Evolutionary conservation across 371 early-diverging fungal species (phyloP), one percentile per base, ranked within the genome.

Genomic region (Mucor sp.): DNA sequence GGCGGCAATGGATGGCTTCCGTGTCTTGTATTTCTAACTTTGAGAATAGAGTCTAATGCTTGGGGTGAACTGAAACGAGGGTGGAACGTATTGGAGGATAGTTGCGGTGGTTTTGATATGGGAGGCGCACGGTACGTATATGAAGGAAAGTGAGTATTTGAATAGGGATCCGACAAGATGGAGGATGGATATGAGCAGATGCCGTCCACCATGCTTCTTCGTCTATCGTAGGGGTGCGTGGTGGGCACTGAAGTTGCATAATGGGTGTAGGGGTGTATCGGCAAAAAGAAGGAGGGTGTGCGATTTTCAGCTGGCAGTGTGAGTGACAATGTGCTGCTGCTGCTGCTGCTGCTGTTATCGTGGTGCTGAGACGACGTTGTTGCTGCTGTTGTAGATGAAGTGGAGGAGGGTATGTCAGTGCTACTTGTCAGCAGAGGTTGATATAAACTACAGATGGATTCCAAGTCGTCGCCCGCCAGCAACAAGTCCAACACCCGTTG

Each of bases 401-500:
- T 9, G 53, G 47, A 56, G 33, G 27, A 21, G 62, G 67, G 67
- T 66, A 70, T 70, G 21, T 70, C 66, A 25, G 23, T 63, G 11
- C 12, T 27, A 21, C 19, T 17, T 28, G 58, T 35, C 8, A 35
- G 33, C 9, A 58, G 15, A 5, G 67, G 67, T 43, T 70, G 64
- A 47, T 70, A 70, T 33, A 62, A 41, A 37, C 59, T 30, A 59
- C 58, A 70, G 4, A 74, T 59, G 0, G 57, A 59, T 3, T 64
- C 62, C 28, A 74, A 35, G 27, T 62, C 57, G 1, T 60, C 68
- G 4, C 68, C 70, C 14, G 61, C 66, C 19, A 83, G 73, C 27
- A 96, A 67, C 12, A 91, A 80, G 58, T 78, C 76, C 28, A 88
- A 77, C 8, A 91, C 93, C 12, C 96, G 83, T 58, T 86, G 79